Base-by-base conservation (phyloP, 2,329 filamentous ascomycete species). In the Cryphonectria parasitica region DNA sequence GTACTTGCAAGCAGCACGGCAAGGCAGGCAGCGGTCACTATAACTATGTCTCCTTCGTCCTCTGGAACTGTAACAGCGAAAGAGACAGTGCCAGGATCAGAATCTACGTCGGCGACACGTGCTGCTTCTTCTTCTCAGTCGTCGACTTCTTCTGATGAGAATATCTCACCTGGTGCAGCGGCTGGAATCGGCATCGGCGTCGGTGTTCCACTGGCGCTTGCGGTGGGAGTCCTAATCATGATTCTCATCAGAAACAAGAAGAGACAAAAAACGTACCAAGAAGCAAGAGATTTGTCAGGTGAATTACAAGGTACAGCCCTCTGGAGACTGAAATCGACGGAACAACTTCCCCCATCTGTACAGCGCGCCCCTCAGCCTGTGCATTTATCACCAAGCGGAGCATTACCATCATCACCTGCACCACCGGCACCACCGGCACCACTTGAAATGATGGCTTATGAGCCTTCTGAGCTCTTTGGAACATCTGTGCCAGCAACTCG, bases 161-260 rank as follows among this genome's bases (percentile, higher is more conserved):
- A 34, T 10, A 36, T 64, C 19, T 28, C 67, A 22, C n/a, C 25
- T 36, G 61, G 61, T 22, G 67, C 61, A 4, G 67, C 25, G 45
- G 67, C 25, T 36, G 67, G 67, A 25, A 69, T 66, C 52, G 61
- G 67, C 17, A 25, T 49, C 5, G 67, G 67, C 19, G 15, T 69
- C 11, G 67, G 62, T 13, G 36, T 66, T 28, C 61, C 67, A 31
- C 25, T 69, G 8, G 52, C 31, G 6, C 22, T 60, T 13, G 52
- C 39, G 25, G 39, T 64, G 36, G 67, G 43, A 8, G 52, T 52
- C 10, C 25, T 69, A 19, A 25, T 49, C 3, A n/a, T 4, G n/a
- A 28, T 66, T 13, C 31, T 69, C 28, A 22, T 69, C 19, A 49
- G 34, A 22, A 31, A 52, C 8, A 58, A 60, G 52, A 65, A 69